Percentiles rank a stretch among this genome's conserved stretches.
phyloP scores from a whole-genome alignment of 1,139 yeast genomes.

The Spencermartinsiella ligniputridi region DNA sequence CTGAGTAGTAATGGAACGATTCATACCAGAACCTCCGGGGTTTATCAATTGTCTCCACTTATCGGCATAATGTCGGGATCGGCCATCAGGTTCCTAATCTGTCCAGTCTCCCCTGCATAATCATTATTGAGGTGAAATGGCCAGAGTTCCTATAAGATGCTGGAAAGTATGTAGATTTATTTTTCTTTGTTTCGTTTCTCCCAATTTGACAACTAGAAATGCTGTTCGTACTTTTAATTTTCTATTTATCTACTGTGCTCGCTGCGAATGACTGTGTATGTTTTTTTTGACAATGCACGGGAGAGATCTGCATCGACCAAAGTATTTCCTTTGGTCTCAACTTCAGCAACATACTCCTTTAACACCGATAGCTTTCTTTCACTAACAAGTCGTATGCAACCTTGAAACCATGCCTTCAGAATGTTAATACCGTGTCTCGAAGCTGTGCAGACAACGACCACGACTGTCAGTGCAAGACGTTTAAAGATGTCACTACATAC shows the following conservation, averaged over 20 bases:
- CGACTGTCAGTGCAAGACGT: conserved; percentile 23
- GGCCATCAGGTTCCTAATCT: not conserved
- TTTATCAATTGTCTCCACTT: not conserved
- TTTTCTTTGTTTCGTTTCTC: too few species aligned
- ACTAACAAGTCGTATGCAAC: not conserved
- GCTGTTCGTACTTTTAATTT: too few species aligned
- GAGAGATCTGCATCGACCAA: too few species aligned
- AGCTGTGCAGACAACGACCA: conserved; percentile 20
- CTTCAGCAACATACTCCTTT: not conserved
- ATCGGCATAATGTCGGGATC: conserved; percentile 1
- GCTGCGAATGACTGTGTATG: not conserved
- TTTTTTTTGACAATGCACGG: too few species aligned
- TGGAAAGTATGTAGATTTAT: too few species aligned
- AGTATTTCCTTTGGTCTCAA: too few species aligned
- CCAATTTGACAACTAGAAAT: too few species aligned
- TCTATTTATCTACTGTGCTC: too few species aligned
- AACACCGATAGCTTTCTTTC: not conserved
- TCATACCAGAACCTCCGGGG: too few species aligned
- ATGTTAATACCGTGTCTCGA: conserved; percentile 6
- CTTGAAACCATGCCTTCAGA: conserved; percentile 5
- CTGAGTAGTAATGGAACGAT: not conserved
- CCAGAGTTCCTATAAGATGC: too few species aligned
- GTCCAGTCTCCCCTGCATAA: not conserved
- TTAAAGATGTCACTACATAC: conserved; percentile 18
- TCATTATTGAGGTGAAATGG: not conserved